These are phyloP conservation scores for Enterocytospora artemiae DNA, from an alignment of 371 early-diverging fungal genomes.

Conservation along the genomic window DNA sequence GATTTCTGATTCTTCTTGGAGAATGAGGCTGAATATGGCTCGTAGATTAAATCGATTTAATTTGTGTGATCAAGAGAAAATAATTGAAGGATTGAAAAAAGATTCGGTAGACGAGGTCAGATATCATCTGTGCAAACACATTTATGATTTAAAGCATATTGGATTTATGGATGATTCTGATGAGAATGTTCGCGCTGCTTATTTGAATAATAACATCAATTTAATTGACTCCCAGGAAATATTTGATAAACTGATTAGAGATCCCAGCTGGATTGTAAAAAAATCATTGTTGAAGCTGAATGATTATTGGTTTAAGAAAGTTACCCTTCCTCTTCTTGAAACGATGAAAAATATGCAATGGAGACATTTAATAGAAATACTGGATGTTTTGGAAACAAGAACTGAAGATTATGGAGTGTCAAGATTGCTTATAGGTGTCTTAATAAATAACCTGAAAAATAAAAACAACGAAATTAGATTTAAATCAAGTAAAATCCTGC, in stretches of 20 bases:
- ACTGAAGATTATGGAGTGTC: background rate
- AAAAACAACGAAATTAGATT: background rate
- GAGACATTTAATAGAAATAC: constrained; percentile 9
- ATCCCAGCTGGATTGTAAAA: constrained; percentile 15
- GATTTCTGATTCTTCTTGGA: background rate
- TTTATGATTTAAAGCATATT: background rate
- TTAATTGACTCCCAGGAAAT: background rate
- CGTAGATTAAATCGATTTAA: background rate
- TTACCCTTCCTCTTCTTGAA: constrained; percentile 8
- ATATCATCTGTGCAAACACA: constrained; percentile 1
- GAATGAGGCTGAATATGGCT: constrained; percentile 5
- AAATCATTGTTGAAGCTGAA: background rate
- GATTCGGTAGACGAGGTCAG: constrained; percentile 20
- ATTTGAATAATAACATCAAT: constrained; percentile 11
- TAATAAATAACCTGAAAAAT: constrained; percentile 3
- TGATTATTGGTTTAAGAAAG: constrained; percentile 13
- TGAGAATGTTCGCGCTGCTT: constrained; percentile 1
- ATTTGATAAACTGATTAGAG: background rate
- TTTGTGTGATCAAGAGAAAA: background rate
- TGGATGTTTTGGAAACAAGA: background rate
- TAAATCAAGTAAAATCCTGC: constrained; percentile 4
- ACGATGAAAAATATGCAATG: background rate
- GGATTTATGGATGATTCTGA: constrained; percentile 6
- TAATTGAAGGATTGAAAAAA: background rate
- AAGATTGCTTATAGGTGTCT: background rate